These are phyloP conservation scores for Achlya hypogyna DNA, from an alignment of 352 stramenopile species.

Conservation along the genomic window DNA sequence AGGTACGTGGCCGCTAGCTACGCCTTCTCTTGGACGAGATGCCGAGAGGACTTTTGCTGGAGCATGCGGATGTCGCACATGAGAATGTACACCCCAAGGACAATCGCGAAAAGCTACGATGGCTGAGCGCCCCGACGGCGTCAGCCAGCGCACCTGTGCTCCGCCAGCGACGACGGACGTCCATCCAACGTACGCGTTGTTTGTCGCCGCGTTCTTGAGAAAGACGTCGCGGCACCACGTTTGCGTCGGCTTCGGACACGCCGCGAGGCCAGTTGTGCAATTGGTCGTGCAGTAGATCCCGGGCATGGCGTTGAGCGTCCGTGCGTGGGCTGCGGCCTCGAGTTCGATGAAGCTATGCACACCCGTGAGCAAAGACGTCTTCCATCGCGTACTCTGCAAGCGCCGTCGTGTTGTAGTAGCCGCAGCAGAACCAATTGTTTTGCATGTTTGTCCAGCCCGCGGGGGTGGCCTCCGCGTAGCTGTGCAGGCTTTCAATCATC, in stretches of 20 bases:
- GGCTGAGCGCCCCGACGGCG: background rate
- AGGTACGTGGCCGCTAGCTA: background rate
- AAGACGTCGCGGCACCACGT: constrained; percentile 19
- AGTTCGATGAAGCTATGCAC: constrained; percentile 2
- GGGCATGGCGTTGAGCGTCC: background rate
- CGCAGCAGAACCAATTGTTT: constrained; percentile 20
- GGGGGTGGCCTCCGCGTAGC: background rate
- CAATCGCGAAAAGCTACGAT: constrained; percentile 8
- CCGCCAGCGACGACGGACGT: background rate
- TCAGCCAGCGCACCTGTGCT: background rate
- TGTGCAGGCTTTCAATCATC: constrained; percentile 13
- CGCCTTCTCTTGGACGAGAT: background rate
- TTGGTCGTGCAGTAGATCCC: constrained; percentile 18
- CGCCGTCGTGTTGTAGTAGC: constrained; percentile 9
- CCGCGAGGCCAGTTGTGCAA: background rate
- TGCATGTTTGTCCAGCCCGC: constrained; percentile 14
- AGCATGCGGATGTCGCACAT: constrained; percentile 17
- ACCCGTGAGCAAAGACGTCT: background rate
- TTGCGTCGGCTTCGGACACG: background rate
- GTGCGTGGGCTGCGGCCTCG: background rate
- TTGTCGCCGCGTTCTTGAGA: constrained; percentile 14
- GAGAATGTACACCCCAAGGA: constrained; percentile 11
- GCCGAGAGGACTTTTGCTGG: background rate
- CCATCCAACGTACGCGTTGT: constrained; percentile 14
- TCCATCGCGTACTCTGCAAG: background rate